These are phyloP conservation scores for Aspergillus hiratsukae DNA, from an alignment of 2,329 filamentous ascomycete genomes.

Conservation along the genomic window DNA sequence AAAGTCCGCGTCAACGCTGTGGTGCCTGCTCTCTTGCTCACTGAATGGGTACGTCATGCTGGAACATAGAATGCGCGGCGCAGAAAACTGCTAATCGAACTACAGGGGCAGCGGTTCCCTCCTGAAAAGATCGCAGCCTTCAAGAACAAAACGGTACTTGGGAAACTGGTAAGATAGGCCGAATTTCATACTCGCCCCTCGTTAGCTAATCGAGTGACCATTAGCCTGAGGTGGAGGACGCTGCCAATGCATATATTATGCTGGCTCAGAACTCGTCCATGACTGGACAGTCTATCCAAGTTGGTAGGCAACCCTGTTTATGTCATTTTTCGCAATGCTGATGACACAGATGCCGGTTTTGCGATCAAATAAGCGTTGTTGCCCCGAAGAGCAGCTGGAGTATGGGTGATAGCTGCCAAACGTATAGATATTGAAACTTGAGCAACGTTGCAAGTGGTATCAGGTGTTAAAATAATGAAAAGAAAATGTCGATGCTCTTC, in stretches of 20 bases:
- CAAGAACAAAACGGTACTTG: conserved; percentile 55
- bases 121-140: conserved; percentile 53
- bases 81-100: conserved; percentile 4
- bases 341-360: conserved; percentile 31
- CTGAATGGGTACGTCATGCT: conserved; percentile 56
- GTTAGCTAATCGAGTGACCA: conserved; percentile 6
- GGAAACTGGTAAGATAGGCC: conserved; percentile 48
- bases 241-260: conserved; percentile 37
- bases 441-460: conserved; percentile 11
- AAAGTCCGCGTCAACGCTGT: conserved; percentile 63
- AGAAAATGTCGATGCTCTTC: background rate
- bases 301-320: conserved; percentile 31
- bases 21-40: conserved; percentile 60
- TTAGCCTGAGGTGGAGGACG: conserved; percentile 41
- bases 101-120: conserved; percentile 53
- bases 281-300: conserved; percentile 42
- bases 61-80: background rate
- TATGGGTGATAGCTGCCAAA: background rate
- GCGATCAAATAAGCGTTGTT: conserved; percentile 11
- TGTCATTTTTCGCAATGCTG: conserved; percentile 2
- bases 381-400: background rate
- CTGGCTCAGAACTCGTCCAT: conserved; percentile 44
- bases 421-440: background rate
- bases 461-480: conserved; percentile 13
- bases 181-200: background rate